Percentiles rank a stretch among this genome's conserved stretches.
Conservation (phyloP, 208 protist genomes). For the Acanthamoeba healyi region DNA sequence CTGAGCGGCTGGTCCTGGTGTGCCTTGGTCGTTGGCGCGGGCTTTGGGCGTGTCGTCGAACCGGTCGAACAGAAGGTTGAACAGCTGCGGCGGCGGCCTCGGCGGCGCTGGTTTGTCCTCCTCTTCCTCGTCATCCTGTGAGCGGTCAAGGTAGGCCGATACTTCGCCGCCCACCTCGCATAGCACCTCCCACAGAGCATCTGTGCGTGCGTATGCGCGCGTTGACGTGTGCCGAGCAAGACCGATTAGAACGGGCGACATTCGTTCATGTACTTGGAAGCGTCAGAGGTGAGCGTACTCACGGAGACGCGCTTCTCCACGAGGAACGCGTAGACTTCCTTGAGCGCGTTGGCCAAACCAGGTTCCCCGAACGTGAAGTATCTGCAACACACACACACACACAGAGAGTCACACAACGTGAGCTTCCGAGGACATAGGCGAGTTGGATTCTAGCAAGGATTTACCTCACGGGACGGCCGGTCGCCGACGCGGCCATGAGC, state of each 20-base stretch:
- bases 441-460: no score
- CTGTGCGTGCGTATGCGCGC: no score
- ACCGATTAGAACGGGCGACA: no score
- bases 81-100: slow-evolving; percentile 3
- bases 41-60: neutral
- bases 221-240: no score
- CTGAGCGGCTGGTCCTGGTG: no score
- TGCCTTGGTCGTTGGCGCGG: neutral
- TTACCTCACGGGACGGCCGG: slow-evolving; percentile 10
- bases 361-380: slow-evolving; percentile 72
- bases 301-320: neutral
- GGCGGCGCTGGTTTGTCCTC: neutral
- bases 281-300: neutral
- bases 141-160: neutral
- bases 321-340: slow-evolving; percentile 25
- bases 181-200: neutral
- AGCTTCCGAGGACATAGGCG: no score
- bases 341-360: slow-evolving; percentile 15
- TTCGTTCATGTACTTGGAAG: neutral
- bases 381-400: neutral
- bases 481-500: slow-evolving; percentile 13
- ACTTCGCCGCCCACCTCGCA: slow-evolving; percentile 1
- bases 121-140: neutral
- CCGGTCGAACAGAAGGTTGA: slow-evolving; percentile 26
- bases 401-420: neutral